Percentiles rank a stretch among this genome's conserved stretches.
Conservation (phyloP, 495 filamentous ascomycete genomes). For the Apiosordaria backusii region DNA sequence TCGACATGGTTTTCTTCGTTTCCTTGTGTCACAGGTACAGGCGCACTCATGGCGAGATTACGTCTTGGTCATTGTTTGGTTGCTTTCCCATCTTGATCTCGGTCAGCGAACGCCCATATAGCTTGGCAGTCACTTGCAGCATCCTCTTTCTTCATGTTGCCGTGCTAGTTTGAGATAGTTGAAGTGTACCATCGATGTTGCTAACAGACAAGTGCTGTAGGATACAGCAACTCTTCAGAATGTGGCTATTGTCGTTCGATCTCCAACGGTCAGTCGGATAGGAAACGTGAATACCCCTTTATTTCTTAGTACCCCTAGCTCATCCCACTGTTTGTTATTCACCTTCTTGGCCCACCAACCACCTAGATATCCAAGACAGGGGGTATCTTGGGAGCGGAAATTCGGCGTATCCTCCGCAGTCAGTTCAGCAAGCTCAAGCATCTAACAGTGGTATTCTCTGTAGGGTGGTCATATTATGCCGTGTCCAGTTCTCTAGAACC, state of each 20-base stretch:
- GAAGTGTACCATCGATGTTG: background rate
- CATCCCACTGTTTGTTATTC: constrained; percentile 4
- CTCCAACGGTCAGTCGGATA: constrained; percentile 40
- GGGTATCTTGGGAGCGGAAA: constrained; percentile 7
- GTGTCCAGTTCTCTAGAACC: constrained; percentile 63
- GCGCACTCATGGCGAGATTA: constrained; percentile 6
- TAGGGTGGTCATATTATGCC: constrained; percentile 84
- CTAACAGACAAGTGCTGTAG: constrained; percentile 20
- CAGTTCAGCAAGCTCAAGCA: too few relatives aligned
- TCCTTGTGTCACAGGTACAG: constrained; percentile 20
- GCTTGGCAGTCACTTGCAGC: background rate
- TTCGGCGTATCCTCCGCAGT: constrained; percentile 1
- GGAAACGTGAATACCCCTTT: constrained; percentile 35
- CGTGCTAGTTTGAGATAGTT: background rate
- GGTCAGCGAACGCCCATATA: background rate
- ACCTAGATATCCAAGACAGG: background rate
- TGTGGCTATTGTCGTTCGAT: constrained; percentile 52
- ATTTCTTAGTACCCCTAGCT: constrained; percentile 3
- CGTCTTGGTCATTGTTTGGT: constrained; percentile 5
- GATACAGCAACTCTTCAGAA: constrained; percentile 45
- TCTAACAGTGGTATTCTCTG: background rate
- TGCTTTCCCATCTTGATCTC: background rate
- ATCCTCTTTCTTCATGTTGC: background rate
- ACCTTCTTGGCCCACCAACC: constrained; percentile 6
- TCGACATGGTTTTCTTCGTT: constrained; percentile 9